phyloP scores from a whole-genome alignment of 1,139 yeast species.

The Debaryomycetaceae sp. region DNA sequence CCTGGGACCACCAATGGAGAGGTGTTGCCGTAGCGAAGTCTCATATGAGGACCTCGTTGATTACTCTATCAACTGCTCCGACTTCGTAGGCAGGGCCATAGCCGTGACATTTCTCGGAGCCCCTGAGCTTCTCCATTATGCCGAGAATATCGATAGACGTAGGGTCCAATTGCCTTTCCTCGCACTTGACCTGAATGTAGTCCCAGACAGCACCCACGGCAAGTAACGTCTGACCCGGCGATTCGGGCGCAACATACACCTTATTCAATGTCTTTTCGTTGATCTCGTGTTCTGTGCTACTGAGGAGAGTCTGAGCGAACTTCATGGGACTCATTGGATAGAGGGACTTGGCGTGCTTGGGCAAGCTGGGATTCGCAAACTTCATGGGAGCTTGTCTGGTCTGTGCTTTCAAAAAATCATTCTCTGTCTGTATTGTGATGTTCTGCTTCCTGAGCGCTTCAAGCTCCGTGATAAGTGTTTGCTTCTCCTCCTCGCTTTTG shows the following conservation, averaged over 20 bases:
- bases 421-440: slow-evolving; percentile 54
- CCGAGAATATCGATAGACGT: slow-evolving; percentile 51
- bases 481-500: slow-evolving; percentile 59
- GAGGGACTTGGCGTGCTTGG: slow-evolving; percentile 16
- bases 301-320: slow-evolving; percentile 20
- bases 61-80: slow-evolving; percentile 39
- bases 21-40: too few relatives aligned
- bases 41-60: slow-evolving; percentile 8
- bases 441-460: slow-evolving; percentile 54
- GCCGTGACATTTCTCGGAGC: slow-evolving; percentile 75
- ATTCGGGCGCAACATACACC: slow-evolving; percentile 35
- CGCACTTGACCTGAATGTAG: slow-evolving; percentile 50
- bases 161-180: slow-evolving; percentile 41
- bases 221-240: slow-evolving; percentile 44
- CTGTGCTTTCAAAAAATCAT: slow-evolving; percentile 37
- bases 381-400: not conserved
- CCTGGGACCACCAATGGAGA: too few relatives aligned
- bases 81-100: slow-evolving; percentile 77
- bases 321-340: slow-evolving; percentile 37
- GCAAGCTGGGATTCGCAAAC: not conserved
- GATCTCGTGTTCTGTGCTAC: slow-evolving; percentile 9
- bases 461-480: slow-evolving; percentile 48
- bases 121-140: slow-evolving; percentile 58
- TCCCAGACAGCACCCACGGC: slow-evolving; percentile 86
- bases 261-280: slow-evolving; percentile 20